Conservation (phyloP, 2,329 filamentous ascomycete species). For the Monosporascus sp. region DNA sequence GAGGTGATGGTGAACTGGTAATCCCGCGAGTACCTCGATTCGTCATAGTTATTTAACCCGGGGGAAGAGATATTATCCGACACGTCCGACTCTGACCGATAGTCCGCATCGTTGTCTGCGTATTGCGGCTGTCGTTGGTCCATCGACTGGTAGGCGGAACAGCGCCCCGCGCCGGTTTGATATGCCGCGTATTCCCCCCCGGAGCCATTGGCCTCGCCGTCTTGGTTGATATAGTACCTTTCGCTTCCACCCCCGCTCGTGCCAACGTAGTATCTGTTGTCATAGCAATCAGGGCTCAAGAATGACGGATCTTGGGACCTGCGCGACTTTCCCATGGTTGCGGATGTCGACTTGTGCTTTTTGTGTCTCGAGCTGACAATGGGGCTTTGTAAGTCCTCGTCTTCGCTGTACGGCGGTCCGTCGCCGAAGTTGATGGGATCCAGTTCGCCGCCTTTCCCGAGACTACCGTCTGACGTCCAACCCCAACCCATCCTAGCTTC, state of each 20-base stretch:
- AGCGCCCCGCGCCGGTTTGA: conserved; percentile 58
- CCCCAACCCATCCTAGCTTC: conserved; percentile 63
- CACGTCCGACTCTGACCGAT: conserved; percentile 51
- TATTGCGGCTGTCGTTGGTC: conserved; percentile 43
- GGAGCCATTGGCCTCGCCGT: conserved; percentile 66
- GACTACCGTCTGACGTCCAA: conserved; percentile 46
- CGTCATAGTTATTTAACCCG: conserved; percentile 55
- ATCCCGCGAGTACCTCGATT: conserved; percentile 80
- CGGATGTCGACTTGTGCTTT: conserved; percentile 71
- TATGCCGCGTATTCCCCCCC: conserved; percentile 80
- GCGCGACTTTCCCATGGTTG: conserved; percentile 37
- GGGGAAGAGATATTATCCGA: conserved; percentile 58
- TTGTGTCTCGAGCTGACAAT: conserved; percentile 81
- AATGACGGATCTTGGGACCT: conserved; percentile 30
- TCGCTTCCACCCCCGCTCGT: conserved; percentile 67
- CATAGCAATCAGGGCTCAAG: conserved; percentile 47
- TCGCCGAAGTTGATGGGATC: conserved; percentile 81
- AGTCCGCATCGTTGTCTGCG: conserved; percentile 43
- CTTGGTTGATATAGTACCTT: conserved; percentile 68
- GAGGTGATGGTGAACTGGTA: conserved; percentile 95
- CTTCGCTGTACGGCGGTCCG: conserved; percentile 90
- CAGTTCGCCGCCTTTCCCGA: conserved; percentile 64
- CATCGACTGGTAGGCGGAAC: conserved; percentile 45
- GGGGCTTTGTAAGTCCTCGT: conserved; percentile 89
- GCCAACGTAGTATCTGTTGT: conserved; percentile 62